Base-by-base conservation (phyloP, 495 filamentous ascomycete genomes). In the Apodospora peruviana region DNA sequence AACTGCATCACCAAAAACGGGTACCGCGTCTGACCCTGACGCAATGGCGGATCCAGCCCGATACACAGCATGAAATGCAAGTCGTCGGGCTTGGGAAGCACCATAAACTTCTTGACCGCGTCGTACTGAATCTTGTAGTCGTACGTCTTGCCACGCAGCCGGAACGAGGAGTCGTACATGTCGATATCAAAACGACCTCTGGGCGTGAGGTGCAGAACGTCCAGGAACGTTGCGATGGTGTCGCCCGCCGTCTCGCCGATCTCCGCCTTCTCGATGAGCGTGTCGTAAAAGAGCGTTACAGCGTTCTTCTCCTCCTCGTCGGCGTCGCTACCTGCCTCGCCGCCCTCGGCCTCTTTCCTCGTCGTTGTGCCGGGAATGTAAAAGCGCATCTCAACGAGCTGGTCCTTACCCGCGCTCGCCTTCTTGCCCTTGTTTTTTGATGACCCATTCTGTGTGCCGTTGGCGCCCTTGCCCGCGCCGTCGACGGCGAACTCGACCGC, bases 121-220 rank as follows among this genome's bases (percentile, higher is more conserved):
- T 96, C 87, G 64, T 95, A 99, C 70, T 95, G 89, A 52, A 99
- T 96, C 77, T 99, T 99, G 81, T 99, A 99, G 75, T 97, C 94
- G 77, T 99, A 99, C 24, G 94, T 99, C 70, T 97, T 97, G 43
- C 94, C 94, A 42, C 94, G 91, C 48, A 99, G 81, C 48, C 94
- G 86, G 80, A 99, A 97, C 4, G 94, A 97, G 1, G 83, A 82
- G 64, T 97, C 94, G 78, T 97, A 99, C 88, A 99, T 96, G 65
- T 97, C 94, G 75, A 97, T 95, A 67, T 96, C 94, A 77, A 97
- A 99, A 43, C 94, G 93, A 64, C 94, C 94, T 86, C 93, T 95
- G 64, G 37, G 93, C 23, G 94, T 99, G 55, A 99, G 87, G 75
- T 97, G 95, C 27, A 99, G 74, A 50, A 97, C 87, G 69, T 97